Base-by-base conservation (phyloP, 2,329 filamentous ascomycete species). In the Stagonosporopsis cucurbitacearum region DNA sequence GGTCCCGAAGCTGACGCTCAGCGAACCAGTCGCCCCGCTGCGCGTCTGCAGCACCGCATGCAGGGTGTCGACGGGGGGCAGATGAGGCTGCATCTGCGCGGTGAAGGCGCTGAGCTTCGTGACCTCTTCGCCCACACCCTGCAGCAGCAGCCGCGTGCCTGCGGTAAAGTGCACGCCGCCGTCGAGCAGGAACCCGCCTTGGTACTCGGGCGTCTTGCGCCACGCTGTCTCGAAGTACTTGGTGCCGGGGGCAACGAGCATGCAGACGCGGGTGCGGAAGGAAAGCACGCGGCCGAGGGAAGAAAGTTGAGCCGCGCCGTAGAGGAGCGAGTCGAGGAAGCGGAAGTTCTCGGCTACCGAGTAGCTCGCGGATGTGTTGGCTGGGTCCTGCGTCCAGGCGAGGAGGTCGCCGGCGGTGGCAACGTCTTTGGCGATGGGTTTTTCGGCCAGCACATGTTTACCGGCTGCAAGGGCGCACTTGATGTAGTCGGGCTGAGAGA, bases 171-270 rank as follows among this genome's bases (percentile, higher is more conserved):
- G 90, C 23, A 93, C 88, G 39, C 90, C 90, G 13, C 85, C 88
- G 67, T 93, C 90, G 2, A 93, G 83, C 50, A 92, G 72, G 70
- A 92, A 92, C 0, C 90, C 90, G 50, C 90, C 90, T 74, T 92
- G 89, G 69, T 91, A 84, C 48, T 83, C 80, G 1, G 90, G 89
- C 51, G 77, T 82, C 72, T 88, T 88, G 50, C 90, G 85, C 90
- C 89, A 85, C 11, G 75, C 64, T 0, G 82, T 85, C 59, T 82
- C 80, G 60, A 77, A 82, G 67, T 85, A 86, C 69, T 86, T 85
- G n/a, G 75, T 77, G 8, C 81, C 83, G 1, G 73, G 69, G 50
- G 75, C 67, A 0, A 87, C 78, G 57, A 79, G 74, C 2, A 68
- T 70, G 57, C 79, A 77, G 51, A 81, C 69, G 32, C 79, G 75